Evolutionary conservation across 345 rosid genomes (phyloP), one percentile per base, ranked within the genome.

Genomic region (Eucalyptus sideroxylon): DNA sequence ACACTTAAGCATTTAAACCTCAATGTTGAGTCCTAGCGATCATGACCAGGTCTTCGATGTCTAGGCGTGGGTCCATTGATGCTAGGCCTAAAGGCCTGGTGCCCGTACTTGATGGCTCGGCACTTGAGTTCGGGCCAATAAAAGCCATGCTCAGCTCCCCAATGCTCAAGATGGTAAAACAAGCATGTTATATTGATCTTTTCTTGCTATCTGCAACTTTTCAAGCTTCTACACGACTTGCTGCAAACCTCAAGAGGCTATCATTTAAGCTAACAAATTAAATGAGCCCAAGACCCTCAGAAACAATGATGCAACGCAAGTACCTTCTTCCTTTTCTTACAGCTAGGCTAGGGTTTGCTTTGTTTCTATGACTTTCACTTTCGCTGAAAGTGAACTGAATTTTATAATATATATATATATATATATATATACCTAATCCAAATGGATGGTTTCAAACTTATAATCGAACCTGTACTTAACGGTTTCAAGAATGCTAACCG

Each of bases 61-160:
- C 4, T 56, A 0, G 14, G 14, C 14, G 0, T 56, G 30, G 62
- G 62, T 10, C 30, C 30, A 56, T 56, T 23, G 14, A 23, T 23
- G 30, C 62, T 2, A 56, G 27, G 30, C 62, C 62, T 10, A 24
- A 56, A 56, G 30, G 62, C 6, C 2, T 24, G 14, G 6, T 56
- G 13, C 30, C 3, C 1, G 3, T 56, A 1, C 30, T 56, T 56
- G 62, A 2, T 56, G 13, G 6, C 62, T 56, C 3, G 0, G 6
- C 62, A 56, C 62, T 56, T 1, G 3, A 56, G 30, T 24, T 56
- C 0, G 3, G 3, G 62, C 1, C 27, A 14, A 24, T 24, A 24
- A 56, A 56, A 1, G 30, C 30, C 2, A 26, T 24, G 62, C 62
- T 56, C 2, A 10, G 6, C 30, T 56, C 62, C 30, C 30, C 62